Evolutionary conservation across 225 moss, liverwort and hornwort genomes (phyloP), one percentile per base, ranked within the genome.

Genomic region (Physcomitrellopsis africana): DNA sequence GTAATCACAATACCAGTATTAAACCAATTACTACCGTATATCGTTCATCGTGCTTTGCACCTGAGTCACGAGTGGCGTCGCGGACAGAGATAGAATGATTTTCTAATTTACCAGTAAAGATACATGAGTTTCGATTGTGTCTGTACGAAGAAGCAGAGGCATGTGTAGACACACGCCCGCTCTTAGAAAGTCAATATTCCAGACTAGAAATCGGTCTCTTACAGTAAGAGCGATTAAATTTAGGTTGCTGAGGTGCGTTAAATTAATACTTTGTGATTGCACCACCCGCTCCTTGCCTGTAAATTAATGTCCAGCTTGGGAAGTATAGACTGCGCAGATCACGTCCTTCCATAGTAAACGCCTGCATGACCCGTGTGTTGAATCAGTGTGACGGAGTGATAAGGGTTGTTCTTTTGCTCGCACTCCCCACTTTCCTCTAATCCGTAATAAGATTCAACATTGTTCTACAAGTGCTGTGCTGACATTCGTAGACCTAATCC

Each of bases 271-370:
- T 63, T 22, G 16, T 63, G 65, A 81, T 67, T 81, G 70, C 63
- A 75, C 77, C 86, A 81, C 86, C 86, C 86, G 86, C 86, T 86
- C 80, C 86, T 83, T 80, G 74, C 47, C 10, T 80, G 80, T 80
- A 68, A 18, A 29, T 69, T 48, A 32, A 65, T 47, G 1, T 70
- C 59, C 42, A 65, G 60, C 22, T 48, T 59, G 52, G 27, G 27
- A 69, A 26, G 27, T 43, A 55, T 44, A 60, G 61, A 11, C 19
- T 16, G 69, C 22, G 19, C 20, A 55, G 42, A 15, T 20, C 32
- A 37, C 1, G 32, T 37, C 32, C 32, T 37, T 2, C 32, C 32
- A 37, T 7, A 37, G 4, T 37, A 37, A 37, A 37, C 32, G 32
- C 32, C 32, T 37, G 2, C 32, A 37, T 37, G 4, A 37, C 32